Conservation (phyloP, 2,329 filamentous ascomycete species). For the Fusarium setosum region DNA sequence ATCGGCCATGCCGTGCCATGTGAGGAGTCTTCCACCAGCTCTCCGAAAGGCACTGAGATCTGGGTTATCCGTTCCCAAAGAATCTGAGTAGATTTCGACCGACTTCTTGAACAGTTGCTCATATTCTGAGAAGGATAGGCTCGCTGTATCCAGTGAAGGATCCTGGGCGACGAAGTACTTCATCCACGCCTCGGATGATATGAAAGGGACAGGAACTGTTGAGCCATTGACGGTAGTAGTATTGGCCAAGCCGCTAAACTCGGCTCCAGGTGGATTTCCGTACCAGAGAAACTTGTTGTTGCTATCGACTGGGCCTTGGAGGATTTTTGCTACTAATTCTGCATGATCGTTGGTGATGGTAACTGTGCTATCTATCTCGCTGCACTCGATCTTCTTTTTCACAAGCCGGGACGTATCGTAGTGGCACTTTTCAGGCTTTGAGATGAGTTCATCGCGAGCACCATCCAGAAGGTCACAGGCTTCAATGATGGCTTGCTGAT, state of each 20-base stretch:
- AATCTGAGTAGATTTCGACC: not conserved
- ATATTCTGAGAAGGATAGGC: not conserved
- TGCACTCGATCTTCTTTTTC: not conserved
- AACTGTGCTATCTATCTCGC: not conserved
- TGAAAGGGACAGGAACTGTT: not conserved
- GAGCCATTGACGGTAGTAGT: not conserved
- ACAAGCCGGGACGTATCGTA: not conserved
- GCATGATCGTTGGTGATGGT: not conserved
- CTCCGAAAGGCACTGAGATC: not conserved
- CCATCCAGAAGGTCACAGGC: not conserved
- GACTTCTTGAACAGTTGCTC: not conserved
- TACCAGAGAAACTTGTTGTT: not conserved
- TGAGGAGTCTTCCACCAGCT: not conserved
- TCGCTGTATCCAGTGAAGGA: not conserved
- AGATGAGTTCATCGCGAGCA: not conserved
- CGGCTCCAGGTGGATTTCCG: not conserved
- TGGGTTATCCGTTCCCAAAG: not conserved
- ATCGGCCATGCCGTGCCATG: slow-evolving; percentile 3
- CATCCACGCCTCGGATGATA: not conserved
- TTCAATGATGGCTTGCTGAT: not conserved
- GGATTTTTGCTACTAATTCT: not conserved
- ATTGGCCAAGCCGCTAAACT: not conserved
- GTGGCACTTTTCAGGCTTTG: not conserved
- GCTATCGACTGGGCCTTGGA: not conserved
- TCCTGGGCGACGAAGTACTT: not conserved